A percentile compares a stretch with the other conserved stretches of the same genome.
Evolutionary conservation across 768 basidiomycete species (phyloP).

Genomic region (Termitomyces bulborhizus): DNA sequence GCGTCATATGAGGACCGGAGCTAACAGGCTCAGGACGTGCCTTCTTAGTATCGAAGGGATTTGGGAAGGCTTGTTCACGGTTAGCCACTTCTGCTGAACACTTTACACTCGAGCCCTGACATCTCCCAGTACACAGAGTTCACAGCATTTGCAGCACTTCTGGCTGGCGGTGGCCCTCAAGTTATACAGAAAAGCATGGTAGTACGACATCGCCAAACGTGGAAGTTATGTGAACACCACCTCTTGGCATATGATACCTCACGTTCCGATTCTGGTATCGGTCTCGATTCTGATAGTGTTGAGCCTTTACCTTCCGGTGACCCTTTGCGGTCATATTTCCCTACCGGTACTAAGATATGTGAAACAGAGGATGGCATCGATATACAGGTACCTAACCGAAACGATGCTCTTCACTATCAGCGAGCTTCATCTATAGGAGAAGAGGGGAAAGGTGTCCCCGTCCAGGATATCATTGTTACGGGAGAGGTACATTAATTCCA

Average conservation of each 20-base stretch:
- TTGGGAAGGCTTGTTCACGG: conserved; percentile 79
- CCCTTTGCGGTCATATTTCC: conserved; percentile 57
- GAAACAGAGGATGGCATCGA: conserved; percentile 44
- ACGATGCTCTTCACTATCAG: conserved; percentile 23
- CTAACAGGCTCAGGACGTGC: not conserved
- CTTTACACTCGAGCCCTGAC: not conserved
- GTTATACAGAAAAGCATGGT: conserved; percentile 69
- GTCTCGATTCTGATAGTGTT: conserved; percentile 21
- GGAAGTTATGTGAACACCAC: conserved; percentile 80
- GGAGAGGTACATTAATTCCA: conserved; percentile 53
- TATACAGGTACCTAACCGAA: conserved; percentile 37
- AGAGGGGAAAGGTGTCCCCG: conserved; percentile 15
- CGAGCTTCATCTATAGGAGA: conserved; percentile 17
- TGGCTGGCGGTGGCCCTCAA: conserved; percentile 60
- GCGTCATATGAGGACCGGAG: not conserved
- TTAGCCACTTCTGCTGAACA: conserved; percentile 24
- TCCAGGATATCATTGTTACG: conserved; percentile 61
- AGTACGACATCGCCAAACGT: conserved; percentile 84
- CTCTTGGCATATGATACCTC: conserved; percentile 28
- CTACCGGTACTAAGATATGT: conserved; percentile 40
- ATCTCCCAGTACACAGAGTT: conserved; percentile 71
- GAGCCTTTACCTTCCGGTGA: conserved; percentile 50
- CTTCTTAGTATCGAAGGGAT: conserved; percentile 56
- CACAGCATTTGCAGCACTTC: conserved; percentile 70
- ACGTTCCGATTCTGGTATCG: conserved; percentile 26